Evolutionary conservation across 2,329 filamentous ascomycete genomes (phyloP).

Genomic region (Epichloe glyceriae): DNA sequence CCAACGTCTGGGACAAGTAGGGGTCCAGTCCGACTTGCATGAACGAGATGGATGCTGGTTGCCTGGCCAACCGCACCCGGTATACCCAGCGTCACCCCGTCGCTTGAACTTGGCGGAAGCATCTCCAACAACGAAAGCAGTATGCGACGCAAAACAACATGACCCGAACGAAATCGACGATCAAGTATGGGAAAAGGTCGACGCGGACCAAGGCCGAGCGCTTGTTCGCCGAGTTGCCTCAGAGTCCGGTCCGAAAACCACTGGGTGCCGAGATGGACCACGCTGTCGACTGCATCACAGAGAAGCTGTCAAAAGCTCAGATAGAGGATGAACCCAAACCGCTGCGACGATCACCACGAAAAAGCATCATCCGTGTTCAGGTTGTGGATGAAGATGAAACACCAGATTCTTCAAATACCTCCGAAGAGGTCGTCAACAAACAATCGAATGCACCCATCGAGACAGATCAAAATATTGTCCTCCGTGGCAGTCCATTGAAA

Average conservation of each 20-base stretch:
- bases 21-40: too few relatives aligned
- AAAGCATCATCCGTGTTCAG: conserved; percentile 3
- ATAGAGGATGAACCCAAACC: conserved; percentile 12
- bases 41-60: neutral
- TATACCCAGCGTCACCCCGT: neutral
- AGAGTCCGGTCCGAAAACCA: conserved; percentile 30
- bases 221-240: conserved; percentile 38
- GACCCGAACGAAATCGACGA: conserved; percentile 29
- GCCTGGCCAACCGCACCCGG: conserved; percentile 6
- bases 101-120: neutral
- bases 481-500: neutral
- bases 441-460: neutral
- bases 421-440: neutral
- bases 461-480: neutral
- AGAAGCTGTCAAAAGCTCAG: conserved; percentile 20
- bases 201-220: conserved; percentile 34
- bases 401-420: neutral
- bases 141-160: conserved; percentile 20
- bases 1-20: too few relatives aligned
- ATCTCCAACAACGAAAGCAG: neutral
- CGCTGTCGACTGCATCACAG: conserved; percentile 20
- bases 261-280: conserved; percentile 9
- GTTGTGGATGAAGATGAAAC: conserved; percentile 8
- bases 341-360: conserved; percentile 9
- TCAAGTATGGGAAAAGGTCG: conserved; percentile 38